Evolutionary conservation across 441 rosid genomes (phyloP).

Genomic region (Croton setiger): DNA sequence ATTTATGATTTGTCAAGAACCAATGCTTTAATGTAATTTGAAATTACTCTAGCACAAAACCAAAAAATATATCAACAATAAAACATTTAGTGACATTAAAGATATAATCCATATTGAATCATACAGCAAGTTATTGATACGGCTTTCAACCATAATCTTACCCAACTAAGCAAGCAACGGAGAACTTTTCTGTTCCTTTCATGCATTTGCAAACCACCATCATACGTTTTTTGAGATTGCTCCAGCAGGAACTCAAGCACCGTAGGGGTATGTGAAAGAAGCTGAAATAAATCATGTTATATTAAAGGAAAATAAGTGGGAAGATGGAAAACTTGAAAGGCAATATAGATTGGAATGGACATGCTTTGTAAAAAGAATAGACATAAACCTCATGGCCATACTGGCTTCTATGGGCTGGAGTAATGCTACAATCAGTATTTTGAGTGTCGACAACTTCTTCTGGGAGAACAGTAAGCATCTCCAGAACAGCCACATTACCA

Average conservation of each 20-base stretch:
- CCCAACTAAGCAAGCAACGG: constrained; percentile 97
- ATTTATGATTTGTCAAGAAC: neutral
- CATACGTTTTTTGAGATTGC: constrained; percentile 68
- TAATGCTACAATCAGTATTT: constrained; percentile 47
- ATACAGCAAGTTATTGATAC: neutral
- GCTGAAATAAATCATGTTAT: constrained; percentile 38
- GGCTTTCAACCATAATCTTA: constrained; percentile 37
- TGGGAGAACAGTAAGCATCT: constrained; percentile 94
- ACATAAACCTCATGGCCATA: constrained; percentile 70
- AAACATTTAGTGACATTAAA: neutral
- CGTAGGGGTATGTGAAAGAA: constrained; percentile 74
- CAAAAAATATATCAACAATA: neutral
- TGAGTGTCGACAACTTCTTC: constrained; percentile 85
- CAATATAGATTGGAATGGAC: neutral
- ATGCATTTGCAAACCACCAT: constrained; percentile 46
- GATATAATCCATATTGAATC: neutral
- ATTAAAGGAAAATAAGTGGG: constrained; percentile 9
- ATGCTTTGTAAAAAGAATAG: constrained; percentile 10
- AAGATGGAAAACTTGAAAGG: neutral
- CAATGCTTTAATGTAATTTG: neutral
- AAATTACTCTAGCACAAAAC: neutral
- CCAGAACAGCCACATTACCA: constrained; percentile 83
- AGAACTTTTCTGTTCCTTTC: constrained; percentile 76
- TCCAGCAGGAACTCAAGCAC: constrained; percentile 87
- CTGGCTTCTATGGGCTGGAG: constrained; percentile 55